A percentile compares a stretch with the other conserved stretches of the same genome.
Evolutionary conservation across 2,329 filamentous ascomycete species (phyloP).

Genomic region (Diaporthe vaccinii): DNA sequence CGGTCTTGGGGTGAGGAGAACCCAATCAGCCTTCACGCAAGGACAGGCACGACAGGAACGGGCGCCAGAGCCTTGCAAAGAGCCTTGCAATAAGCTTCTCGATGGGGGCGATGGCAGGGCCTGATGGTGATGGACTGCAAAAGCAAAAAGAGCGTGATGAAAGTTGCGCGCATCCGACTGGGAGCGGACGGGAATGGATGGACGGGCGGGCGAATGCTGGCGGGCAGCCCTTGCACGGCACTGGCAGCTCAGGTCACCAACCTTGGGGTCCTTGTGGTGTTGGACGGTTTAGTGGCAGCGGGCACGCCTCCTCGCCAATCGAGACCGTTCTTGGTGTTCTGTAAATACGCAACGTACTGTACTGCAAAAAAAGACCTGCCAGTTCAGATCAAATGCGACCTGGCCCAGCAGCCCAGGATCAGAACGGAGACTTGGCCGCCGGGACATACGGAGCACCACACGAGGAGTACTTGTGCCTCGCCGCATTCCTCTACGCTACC

Average conservation of each 20-base stretch:
- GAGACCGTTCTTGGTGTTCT: constrained; percentile 17
- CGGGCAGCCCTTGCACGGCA: neutral
- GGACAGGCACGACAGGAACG: neutral
- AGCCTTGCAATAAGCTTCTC: neutral
- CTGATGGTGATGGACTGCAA: constrained; percentile 10
- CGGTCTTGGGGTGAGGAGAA: constrained; percentile 22
- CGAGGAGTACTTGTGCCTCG: neutral
- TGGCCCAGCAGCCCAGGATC: neutral
- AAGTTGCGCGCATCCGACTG: constrained; percentile 23
- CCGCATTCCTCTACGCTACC: neutral
- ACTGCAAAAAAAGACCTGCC: neutral
- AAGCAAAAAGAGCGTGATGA: constrained; percentile 16
- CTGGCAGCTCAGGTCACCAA: neutral
- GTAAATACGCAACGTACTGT: neutral
- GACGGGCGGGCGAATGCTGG: neutral
- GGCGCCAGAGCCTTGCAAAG: constrained; percentile 2
- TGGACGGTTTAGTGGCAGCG: constrained; percentile 22
- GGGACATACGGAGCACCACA: neutral
- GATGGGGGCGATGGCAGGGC: neutral
- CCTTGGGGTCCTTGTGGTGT: neutral
- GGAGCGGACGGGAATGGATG: constrained; percentile 17
- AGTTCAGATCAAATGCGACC: constrained; percentile 3
- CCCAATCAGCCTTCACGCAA: neutral
- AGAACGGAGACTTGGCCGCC: constrained; percentile 24
- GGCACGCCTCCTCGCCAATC: constrained; percentile 15